Percentiles rank a stretch among this genome's conserved stretches.
Conservation (phyloP, 768 basidiomycete genomes). For the Xerocomus potaroensis region DNA sequence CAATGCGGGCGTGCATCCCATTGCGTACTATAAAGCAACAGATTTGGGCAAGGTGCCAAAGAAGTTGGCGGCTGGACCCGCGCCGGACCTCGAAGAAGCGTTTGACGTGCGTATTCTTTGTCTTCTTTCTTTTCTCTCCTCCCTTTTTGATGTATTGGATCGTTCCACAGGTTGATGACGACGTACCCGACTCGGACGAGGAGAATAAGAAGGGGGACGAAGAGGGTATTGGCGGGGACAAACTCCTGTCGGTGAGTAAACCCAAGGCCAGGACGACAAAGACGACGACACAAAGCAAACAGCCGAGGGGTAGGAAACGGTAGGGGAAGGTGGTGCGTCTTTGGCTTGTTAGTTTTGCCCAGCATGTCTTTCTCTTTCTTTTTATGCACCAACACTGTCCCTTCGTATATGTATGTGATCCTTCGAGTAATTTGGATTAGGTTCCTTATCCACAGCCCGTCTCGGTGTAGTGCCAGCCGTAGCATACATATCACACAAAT, state of each 20-base stretch:
- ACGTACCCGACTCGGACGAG: slow-evolving; percentile 47
- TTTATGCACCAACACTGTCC: no score
- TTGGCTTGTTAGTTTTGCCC: no score
- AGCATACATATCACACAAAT: no score
- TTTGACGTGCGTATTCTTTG: slow-evolving; percentile 58
- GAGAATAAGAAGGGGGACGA: slow-evolving; percentile 33
- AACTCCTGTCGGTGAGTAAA: slow-evolving; percentile 56
- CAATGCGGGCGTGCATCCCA: slow-evolving; percentile 85
- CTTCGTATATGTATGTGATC: no score
- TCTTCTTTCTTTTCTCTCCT: not conserved
- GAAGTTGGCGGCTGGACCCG: slow-evolving; percentile 69
- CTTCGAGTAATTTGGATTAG: not conserved
- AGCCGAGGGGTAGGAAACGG: slow-evolving; percentile 18
- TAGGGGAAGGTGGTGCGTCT: not conserved
- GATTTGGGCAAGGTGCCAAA: slow-evolving; percentile 78
- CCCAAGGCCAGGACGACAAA: not conserved
- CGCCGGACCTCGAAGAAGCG: slow-evolving; percentile 90
- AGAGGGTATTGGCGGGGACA: slow-evolving; percentile 50
- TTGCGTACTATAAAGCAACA: slow-evolving; percentile 88
- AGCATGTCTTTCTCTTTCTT: no score
- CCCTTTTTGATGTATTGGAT: not conserved
- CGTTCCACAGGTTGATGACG: slow-evolving; percentile 42
- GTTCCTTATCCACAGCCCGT: no score
- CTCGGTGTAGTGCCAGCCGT: no score
- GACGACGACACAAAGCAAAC: slow-evolving; percentile 8